These are phyloP conservation scores for Penicillium fuscoglaucum DNA, from an alignment of 2,329 filamentous ascomycete species.

Conservation along the genomic window DNA sequence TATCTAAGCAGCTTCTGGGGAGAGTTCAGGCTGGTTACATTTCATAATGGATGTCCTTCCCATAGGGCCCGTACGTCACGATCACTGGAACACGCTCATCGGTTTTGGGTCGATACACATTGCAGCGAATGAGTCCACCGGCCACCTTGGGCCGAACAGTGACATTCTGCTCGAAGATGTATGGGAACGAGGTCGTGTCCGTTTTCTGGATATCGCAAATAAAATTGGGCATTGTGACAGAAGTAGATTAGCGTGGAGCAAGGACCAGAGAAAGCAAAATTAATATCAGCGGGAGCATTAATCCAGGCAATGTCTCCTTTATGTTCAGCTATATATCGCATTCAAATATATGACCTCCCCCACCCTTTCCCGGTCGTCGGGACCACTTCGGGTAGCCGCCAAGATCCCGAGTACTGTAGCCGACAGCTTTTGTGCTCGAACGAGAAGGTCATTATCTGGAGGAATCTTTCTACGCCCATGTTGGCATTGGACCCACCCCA, in stretches of 20 bases:
- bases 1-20: too few relatives aligned
- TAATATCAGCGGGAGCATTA: neutral
- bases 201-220: slow-evolving; percentile 32
- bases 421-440: too few relatives aligned
- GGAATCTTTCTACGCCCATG: too few relatives aligned
- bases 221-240: neutral
- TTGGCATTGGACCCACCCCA: too few relatives aligned
- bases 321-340: neutral
- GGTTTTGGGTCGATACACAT: slow-evolving; percentile 53
- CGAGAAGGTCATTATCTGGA: too few relatives aligned
- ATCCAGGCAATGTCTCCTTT: neutral
- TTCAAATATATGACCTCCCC: neutral
- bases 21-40: too few relatives aligned
- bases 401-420: neutral
- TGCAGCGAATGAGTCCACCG: slow-evolving; percentile 50
- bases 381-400: neutral
- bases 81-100: neutral
- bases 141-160: slow-evolving; percentile 45
- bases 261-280: neutral
- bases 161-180: slow-evolving; percentile 54
- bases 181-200: slow-evolving; percentile 40
- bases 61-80: too few relatives aligned
- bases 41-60: too few relatives aligned
- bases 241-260: neutral
- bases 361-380: neutral